Conservation (phyloP, 768 basidiomycete species). For the Trametes gibbosa region DNA sequence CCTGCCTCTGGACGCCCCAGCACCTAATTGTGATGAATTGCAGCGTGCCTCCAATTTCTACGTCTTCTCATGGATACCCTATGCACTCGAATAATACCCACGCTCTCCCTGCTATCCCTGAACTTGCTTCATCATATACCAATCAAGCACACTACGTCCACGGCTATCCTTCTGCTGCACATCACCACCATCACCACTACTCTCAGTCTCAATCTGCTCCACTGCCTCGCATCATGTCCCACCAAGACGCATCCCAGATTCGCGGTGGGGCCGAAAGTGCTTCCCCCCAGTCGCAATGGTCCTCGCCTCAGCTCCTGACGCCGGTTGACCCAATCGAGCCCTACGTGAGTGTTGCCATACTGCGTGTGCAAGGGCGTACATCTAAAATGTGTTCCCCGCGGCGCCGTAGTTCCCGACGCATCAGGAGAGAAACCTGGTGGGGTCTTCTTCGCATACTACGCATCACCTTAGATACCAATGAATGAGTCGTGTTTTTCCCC, state of each 20-base stretch:
- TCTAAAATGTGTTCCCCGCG: background rate
- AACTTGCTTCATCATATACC: conserved; percentile 48
- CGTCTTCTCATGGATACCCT: conserved; percentile 45
- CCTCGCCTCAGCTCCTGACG: conserved; percentile 41
- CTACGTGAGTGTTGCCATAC: conserved; percentile 49
- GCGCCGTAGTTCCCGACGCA: conserved; percentile 35
- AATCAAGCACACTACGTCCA: conserved; percentile 47
- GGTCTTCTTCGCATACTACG: conserved; percentile 44
- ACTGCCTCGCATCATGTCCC: conserved; percentile 40
- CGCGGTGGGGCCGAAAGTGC: conserved; percentile 50
- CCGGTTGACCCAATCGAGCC: conserved; percentile 57
- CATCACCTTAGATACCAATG: conserved; percentile 53
- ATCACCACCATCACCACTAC: conserved; percentile 25
- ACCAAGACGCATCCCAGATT: conserved; percentile 34
- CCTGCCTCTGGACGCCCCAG: background rate
- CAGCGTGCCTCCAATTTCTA: conserved; percentile 27
- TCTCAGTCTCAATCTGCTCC: conserved; percentile 24
- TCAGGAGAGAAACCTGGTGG: conserved; percentile 50
- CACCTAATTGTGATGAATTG: conserved; percentile 2
- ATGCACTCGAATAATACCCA: conserved; percentile 42
- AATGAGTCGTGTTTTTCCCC: conserved; percentile 34
- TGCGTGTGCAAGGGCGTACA: background rate
- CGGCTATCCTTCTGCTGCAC: conserved; percentile 39
- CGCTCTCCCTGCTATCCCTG: conserved; percentile 55
- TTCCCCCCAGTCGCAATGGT: conserved; percentile 52